Evolutionary conservation across 2,329 filamentous ascomycete species (phyloP).

Genomic region (Zopfia rhizophila): DNA sequence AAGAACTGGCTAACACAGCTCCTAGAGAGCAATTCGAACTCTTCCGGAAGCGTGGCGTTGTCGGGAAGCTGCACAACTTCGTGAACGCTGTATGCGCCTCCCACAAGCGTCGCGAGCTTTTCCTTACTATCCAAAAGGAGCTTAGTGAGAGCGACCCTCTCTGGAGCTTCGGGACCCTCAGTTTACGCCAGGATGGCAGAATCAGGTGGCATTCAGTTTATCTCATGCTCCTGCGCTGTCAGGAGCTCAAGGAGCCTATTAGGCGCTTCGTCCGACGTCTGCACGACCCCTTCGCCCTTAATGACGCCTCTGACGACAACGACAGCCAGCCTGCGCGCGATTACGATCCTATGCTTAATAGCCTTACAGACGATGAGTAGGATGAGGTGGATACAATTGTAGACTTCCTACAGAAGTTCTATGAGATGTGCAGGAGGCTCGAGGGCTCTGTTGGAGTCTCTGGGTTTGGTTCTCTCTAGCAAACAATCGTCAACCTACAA

Average conservation of each 20-base stretch:
- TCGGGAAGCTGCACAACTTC: constrained; percentile 7
- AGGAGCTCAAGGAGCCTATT: constrained; percentile 16
- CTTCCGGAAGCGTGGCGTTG: neutral
- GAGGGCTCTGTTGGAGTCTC: constrained; percentile 14
- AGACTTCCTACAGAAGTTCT: constrained; percentile 7
- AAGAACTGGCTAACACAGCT: constrained; percentile 1
- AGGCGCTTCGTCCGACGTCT: constrained; percentile 2
- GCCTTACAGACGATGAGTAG: constrained; percentile 14
- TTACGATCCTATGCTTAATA: constrained; percentile 13
- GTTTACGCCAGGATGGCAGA: constrained; percentile 14
- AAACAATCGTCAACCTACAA: constrained; percentile 19
- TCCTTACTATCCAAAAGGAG: too few species aligned
- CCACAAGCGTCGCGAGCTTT: too few species aligned
- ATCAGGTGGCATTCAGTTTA: constrained; percentile 17
- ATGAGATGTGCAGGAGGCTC: constrained; percentile 11
- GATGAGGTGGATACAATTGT: constrained; percentile 10
- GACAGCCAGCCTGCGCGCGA: too few species aligned
- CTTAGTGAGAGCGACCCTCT: too few species aligned
- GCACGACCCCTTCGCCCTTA: neutral
- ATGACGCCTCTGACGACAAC: too few species aligned
- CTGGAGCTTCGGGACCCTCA: neutral
- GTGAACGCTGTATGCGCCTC: too few species aligned
- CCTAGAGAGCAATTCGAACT: neutral
- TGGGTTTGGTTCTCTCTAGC: constrained; percentile 16
- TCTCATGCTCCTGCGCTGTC: constrained; percentile 17